Conservation (phyloP, 345 rosid genomes). For the Clausena lansium region DNA sequence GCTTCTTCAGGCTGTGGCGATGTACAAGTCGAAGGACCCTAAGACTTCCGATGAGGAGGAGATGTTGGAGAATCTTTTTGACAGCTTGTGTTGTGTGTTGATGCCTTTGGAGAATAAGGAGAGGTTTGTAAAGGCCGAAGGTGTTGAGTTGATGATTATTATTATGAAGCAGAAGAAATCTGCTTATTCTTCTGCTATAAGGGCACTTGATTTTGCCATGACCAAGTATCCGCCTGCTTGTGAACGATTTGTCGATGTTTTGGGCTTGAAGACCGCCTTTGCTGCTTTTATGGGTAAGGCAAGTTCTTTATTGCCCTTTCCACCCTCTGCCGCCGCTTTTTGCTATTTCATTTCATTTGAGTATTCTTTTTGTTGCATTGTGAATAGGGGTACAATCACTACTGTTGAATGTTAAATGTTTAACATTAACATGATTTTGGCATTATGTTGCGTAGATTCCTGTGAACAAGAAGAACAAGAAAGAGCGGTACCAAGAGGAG, state of each 20-base stretch:
- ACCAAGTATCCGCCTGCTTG: slow-evolving; percentile 96
- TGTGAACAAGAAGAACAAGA: slow-evolving; percentile 77
- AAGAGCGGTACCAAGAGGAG: slow-evolving; percentile 83
- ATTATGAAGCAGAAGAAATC: slow-evolving; percentile 98
- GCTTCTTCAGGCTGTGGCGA: slow-evolving; percentile 84
- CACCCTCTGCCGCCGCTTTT: slow-evolving; percentile 1
- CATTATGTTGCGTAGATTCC: slow-evolving; percentile 61
- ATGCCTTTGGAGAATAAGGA: slow-evolving; percentile 99
- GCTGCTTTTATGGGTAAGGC: slow-evolving; percentile 99
- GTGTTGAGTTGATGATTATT: slow-evolving; percentile 96
- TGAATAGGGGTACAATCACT: background rate
- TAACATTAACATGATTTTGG: slow-evolving; percentile 6
- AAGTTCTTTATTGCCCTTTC: slow-evolving; percentile 41
- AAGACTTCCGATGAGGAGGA: slow-evolving; percentile 91
- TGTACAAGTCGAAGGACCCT: slow-evolving; percentile 92
- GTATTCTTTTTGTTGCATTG: background rate
- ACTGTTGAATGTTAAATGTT: background rate
- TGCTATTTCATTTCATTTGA: background rate
- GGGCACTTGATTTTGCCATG: slow-evolving; percentile 95
- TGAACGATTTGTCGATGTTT: slow-evolving; percentile 92
- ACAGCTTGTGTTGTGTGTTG: slow-evolving; percentile 81
- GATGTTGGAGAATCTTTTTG: slow-evolving; percentile 93
- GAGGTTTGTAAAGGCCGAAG: slow-evolving; percentile 93
- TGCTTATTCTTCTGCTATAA: slow-evolving; percentile 88
- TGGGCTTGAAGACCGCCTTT: slow-evolving; percentile 92